Percentiles rank a stretch among this genome's conserved stretches.
Evolutionary conservation across 2,329 filamentous ascomycete species (phyloP).

Genomic region (Aspergillus viridinutans): DNA sequence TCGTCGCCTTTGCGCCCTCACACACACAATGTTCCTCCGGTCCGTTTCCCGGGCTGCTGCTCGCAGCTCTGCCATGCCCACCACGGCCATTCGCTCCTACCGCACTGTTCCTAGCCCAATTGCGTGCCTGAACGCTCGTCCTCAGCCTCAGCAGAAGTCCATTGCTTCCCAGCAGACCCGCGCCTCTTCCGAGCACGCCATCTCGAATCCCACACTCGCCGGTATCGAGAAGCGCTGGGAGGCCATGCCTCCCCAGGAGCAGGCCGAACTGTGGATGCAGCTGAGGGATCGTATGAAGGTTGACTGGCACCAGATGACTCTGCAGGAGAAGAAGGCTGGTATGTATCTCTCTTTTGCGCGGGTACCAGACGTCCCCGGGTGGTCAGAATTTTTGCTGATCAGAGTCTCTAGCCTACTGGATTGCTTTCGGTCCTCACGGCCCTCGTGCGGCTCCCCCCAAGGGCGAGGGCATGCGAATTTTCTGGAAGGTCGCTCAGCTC

Average conservation of each 20-base stretch:
- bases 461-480: constrained; percentile 76
- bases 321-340: constrained; percentile 99
- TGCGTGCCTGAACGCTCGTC: constrained; percentile 35
- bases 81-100: constrained; percentile 32
- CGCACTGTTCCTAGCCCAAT: constrained; percentile 29
- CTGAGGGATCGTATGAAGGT: constrained; percentile 98
- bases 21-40: constrained; percentile 46
- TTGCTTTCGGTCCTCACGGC: constrained; percentile 94
- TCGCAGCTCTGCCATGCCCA: constrained; percentile 39
- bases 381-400: constrained; percentile 22
- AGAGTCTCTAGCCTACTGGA: constrained; percentile 77
- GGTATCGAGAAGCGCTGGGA: constrained; percentile 99
- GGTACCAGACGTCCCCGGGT: not conserved
- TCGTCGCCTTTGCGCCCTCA: constrained; percentile 23
- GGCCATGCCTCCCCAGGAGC: constrained; percentile 94
- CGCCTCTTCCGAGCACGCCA: constrained; percentile 72
- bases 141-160: constrained; percentile 29
- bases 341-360: constrained; percentile 46
- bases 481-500: constrained; percentile 67
- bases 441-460: constrained; percentile 79
- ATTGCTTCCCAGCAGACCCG: constrained; percentile 50
- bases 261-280: constrained; percentile 98
- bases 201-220: constrained; percentile 94
- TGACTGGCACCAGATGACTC: constrained; percentile 90
- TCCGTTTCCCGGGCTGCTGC: constrained; percentile 42